Evolutionary conservation across 306 rosid genomes (phyloP), one percentile per base, ranked within the genome.

Genomic region (Pyrus bretschneideri): DNA sequence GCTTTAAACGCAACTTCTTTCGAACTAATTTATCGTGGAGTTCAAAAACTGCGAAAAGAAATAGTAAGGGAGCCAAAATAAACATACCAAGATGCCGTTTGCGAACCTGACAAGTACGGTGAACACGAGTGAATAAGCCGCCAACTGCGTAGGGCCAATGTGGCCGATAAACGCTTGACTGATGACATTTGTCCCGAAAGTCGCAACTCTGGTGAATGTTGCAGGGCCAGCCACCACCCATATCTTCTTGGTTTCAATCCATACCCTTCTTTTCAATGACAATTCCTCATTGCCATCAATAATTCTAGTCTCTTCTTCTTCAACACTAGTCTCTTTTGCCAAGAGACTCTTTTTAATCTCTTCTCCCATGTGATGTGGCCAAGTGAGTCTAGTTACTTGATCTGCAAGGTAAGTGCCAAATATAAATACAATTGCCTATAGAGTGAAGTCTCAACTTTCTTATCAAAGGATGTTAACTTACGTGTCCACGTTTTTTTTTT

Each of bases 151-250:
- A 35, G 92, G 84, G 13, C 89, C 89, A 54, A 88, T 88, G 54
- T 88, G 83, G 0, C 89, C 89, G 62, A 88, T 63, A 74, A 88
- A 86, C 4, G 87, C 73, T 82, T 86, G 89, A 35, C 71, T 75
- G 31, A 88, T 75, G 1, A 88, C 74, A 4, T 35, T 31, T 42
- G 83, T 80, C 5, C 92, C 92, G 74, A 84, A 88, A 0, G 90
- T 83, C 27, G 90, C 80, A 60, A 84, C 58, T 78, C 88, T 84
- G 38, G 83, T 75, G 81, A 84, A 75, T 23, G 86, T 86, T 45
- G 92, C 92, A 10, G 92, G 89, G 10, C 83, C 89, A 58, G 92
- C 87, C 5, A 88, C 89, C 40, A 72, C 52, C 92, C 88, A 86
- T 78, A 88, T 75, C 79, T 54, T 84, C 83, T 86, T 88, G 81